phyloP scores from a whole-genome alignment of 1,139 yeast genomes.

The Kurtzmaniella quercitrusa region DNA sequence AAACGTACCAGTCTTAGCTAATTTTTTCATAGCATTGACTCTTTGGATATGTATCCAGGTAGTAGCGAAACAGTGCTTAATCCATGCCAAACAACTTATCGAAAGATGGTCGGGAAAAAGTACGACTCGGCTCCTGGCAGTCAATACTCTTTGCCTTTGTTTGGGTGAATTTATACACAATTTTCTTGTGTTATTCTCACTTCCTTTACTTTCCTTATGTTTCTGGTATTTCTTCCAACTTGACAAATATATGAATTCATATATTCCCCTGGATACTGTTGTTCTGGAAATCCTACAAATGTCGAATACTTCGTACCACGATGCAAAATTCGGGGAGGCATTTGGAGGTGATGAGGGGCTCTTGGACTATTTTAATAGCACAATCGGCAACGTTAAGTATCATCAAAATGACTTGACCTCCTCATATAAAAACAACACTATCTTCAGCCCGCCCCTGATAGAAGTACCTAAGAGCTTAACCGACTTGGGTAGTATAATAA shows the following conservation, averaged over 20 bases:
- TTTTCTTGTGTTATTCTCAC: constrained; percentile 34
- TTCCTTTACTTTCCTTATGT: constrained; percentile 45
- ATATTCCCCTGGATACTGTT: background rate
- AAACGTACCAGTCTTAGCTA: constrained; percentile 36
- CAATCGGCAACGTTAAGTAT: background rate
- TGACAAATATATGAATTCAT: constrained; percentile 14
- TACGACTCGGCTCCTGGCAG: background rate
- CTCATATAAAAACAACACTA: background rate
- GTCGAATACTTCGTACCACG: background rate
- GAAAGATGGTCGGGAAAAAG: constrained; percentile 9
- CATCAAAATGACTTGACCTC: background rate
- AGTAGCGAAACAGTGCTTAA: constrained; percentile 20
- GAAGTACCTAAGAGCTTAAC: background rate
- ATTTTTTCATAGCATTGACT: constrained; percentile 34
- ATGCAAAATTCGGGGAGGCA: background rate
- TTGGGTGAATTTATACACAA: constrained; percentile 32
- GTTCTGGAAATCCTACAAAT: constrained; percentile 1
- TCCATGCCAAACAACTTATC: constrained; percentile 16
- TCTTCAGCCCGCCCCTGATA: background rate
- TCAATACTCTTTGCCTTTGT: constrained; percentile 16
- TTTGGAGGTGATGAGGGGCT: background rate
- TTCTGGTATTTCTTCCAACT: constrained; percentile 27
- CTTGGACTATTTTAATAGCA: background rate
- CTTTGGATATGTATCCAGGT: constrained; percentile 27
- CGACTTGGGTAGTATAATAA: constrained; percentile 5